Evolutionary conservation across 192 early-diverging fungal species (phyloP).

Genomic region (Umbelopsis vinacea): DNA sequence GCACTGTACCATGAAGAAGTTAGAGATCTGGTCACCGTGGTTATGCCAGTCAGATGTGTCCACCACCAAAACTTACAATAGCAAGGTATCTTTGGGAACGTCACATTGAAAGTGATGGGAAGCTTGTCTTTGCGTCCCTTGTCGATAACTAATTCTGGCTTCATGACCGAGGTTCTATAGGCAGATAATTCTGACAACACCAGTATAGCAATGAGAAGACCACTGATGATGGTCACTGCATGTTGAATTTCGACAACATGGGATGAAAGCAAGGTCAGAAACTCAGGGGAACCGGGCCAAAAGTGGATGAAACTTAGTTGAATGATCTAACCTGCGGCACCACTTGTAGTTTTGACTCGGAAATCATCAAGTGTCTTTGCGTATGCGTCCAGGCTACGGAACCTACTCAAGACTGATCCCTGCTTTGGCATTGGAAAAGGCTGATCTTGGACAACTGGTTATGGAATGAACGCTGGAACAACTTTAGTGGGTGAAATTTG

Average conservation of each 20-base stretch:
- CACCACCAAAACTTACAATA: slow-evolving; percentile 57
- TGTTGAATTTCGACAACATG: background rate
- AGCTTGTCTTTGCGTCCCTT: slow-evolving; percentile 86
- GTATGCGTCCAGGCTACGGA: slow-evolving; percentile 83
- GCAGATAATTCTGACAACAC: slow-evolving; percentile 83
- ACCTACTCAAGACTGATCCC: slow-evolving; percentile 50
- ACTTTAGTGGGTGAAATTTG: background rate
- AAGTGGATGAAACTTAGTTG: background rate
- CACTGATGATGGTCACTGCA: slow-evolving; percentile 79
- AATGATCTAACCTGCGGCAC: slow-evolving; percentile 68
- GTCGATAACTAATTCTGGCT: slow-evolving; percentile 83
- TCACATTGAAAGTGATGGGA: slow-evolving; percentile 87
- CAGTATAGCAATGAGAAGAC: slow-evolving; percentile 75
- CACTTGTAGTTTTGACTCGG: slow-evolving; percentile 77
- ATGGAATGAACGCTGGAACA: background rate
- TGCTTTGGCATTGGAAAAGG: slow-evolving; percentile 45
- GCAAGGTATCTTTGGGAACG: slow-evolving; percentile 91
- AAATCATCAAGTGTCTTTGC: slow-evolving; percentile 98
- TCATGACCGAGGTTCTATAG: slow-evolving; percentile 68
- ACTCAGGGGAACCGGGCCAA: background rate
- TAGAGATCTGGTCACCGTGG: background rate
- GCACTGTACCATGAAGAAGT: slow-evolving; percentile 50
- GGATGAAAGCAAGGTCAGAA: background rate
- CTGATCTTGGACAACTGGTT: background rate
- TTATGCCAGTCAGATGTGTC: background rate